phyloP scores from a whole-genome alignment of 306 rosid species.

The Dryas drummondii region DNA sequence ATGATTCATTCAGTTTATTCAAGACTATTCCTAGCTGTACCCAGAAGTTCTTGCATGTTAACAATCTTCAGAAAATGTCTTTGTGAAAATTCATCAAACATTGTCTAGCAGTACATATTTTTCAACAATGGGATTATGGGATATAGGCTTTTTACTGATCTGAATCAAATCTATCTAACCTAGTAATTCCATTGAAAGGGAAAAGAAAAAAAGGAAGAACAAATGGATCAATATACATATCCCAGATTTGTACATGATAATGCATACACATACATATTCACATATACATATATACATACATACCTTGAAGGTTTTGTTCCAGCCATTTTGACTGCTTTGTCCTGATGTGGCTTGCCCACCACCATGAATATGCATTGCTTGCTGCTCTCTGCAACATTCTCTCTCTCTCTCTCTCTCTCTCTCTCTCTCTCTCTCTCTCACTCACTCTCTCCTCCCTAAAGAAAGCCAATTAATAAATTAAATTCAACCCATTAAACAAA shows the following conservation, averaged over 20 bases:
- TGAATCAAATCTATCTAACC: not conserved
- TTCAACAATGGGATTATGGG: not conserved
- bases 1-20: no score
- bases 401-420: conserved; percentile 13
- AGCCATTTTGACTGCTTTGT: conserved; percentile 99
- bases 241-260: not conserved
- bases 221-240: not conserved
- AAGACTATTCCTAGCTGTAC: not conserved
- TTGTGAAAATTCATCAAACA: not conserved
- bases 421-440: conserved; percentile 16
- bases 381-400: conserved; percentile 92
- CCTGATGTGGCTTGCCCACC: conserved; percentile 99
- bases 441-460: conserved; percentile 12
- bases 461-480: not conserved
- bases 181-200: not conserved
- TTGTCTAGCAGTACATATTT: not conserved
- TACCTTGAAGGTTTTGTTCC: conserved; percentile 88
- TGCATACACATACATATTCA: not conserved
- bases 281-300: not conserved
- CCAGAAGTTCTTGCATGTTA: not conserved
- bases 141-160: not conserved
- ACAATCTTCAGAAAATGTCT: not conserved
- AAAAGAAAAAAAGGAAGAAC: not conserved
- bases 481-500: conserved; percentile 27
- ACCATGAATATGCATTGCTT: conserved; percentile 92